These are phyloP conservation scores for Aquilaria malaccensis DNA, from an alignment of 345 rosid species.

Conservation along the genomic window DNA sequence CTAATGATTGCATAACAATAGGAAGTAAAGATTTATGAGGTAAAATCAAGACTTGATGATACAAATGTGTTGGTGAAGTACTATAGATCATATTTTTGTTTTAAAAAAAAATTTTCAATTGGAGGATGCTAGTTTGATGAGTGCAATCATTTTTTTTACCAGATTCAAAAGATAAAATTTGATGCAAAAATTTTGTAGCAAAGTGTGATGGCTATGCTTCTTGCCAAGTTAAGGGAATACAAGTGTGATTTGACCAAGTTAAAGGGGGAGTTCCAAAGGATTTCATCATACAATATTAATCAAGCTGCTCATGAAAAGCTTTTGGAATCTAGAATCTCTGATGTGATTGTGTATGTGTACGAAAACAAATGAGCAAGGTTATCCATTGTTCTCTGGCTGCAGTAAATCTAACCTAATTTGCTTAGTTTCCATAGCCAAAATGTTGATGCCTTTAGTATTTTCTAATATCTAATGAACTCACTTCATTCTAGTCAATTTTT, in stretches of 20 bases:
- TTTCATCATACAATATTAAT: constrained; percentile 38
- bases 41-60: constrained; percentile 71
- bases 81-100: not conserved
- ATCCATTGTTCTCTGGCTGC: no score
- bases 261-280: constrained; percentile 72
- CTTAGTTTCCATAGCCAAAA: no score
- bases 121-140: not conserved
- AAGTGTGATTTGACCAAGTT: constrained; percentile 73
- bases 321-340: constrained; percentile 56
- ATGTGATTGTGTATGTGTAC: constrained; percentile 36
- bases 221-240: constrained; percentile 84
- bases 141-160: constrained; percentile 1
- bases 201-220: constrained; percentile 64
- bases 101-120: not conserved
- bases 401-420: no score
- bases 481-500: no score
- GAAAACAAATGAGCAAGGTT: not conserved
- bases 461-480: no score
- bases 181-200: constrained; percentile 89
- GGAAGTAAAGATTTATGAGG: constrained; percentile 44
- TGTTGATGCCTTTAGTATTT: no score
- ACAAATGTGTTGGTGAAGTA: constrained; percentile 68
- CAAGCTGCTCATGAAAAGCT: constrained; percentile 55
- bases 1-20: constrained; percentile 46
- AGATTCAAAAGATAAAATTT: constrained; percentile 89